Percentiles rank a stretch among this genome's conserved stretches.
Conservation (phyloP, 352 stramenopile genomes). For the Pythium pyrilobum region DNA sequence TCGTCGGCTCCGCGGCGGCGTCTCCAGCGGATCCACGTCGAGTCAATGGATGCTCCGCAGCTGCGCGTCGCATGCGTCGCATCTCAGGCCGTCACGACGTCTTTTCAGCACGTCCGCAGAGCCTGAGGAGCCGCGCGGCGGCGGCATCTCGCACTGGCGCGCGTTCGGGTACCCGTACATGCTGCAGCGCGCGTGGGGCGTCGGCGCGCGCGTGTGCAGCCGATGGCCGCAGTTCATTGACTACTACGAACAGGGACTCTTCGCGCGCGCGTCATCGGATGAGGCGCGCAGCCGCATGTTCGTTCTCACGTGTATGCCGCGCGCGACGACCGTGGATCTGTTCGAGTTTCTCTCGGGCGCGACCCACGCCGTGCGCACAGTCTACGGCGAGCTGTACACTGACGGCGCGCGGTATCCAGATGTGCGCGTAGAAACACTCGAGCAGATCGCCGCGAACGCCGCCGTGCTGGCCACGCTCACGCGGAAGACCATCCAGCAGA, state of each 20-base stretch:
- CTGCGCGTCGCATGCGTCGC: background rate
- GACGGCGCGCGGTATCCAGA: slow-evolving; percentile 15
- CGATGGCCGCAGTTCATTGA: slow-evolving; percentile 23
- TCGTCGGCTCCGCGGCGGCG: too few relatives aligned
- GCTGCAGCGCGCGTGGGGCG: slow-evolving; percentile 10
- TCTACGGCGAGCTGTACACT: slow-evolving; percentile 45
- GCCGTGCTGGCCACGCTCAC: slow-evolving; percentile 21
- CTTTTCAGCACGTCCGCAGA: background rate
- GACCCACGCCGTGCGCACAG: slow-evolving; percentile 30
- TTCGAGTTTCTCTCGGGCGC: slow-evolving; percentile 34
- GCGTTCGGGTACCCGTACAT: slow-evolving; percentile 11
- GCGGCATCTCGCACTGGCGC: slow-evolving; percentile 1
- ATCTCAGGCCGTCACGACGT: background rate
- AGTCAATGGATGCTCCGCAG: too few relatives aligned
- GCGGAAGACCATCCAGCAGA: slow-evolving; percentile 22
- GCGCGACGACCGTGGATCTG: slow-evolving; percentile 24
- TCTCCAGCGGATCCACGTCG: too few relatives aligned
- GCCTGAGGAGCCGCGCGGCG: background rate
- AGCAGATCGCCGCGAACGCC: slow-evolving; percentile 21
- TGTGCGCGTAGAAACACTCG: slow-evolving; percentile 1
- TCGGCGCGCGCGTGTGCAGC: slow-evolving; percentile 15
- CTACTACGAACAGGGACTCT: slow-evolving; percentile 24
- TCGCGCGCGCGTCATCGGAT: slow-evolving; percentile 24
- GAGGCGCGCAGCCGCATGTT: slow-evolving; percentile 47
- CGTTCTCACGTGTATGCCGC: slow-evolving; percentile 41